phyloP scores from a whole-genome alignment of 2,329 filamentous ascomycete species.

The Pseudopyrenochaeta lycopersici region DNA sequence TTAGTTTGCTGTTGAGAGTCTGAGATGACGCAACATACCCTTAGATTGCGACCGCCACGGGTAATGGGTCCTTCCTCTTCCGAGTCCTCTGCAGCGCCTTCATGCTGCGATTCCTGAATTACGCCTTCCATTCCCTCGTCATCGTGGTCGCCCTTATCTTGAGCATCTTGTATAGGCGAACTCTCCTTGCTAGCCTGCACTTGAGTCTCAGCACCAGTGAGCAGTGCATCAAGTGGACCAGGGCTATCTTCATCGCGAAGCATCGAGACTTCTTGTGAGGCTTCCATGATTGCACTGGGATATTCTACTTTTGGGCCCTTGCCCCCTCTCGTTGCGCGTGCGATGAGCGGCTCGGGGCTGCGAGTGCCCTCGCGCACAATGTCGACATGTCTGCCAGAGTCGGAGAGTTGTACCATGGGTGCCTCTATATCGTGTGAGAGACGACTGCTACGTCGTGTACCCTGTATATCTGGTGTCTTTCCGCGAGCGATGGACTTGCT shows the following conservation, averaged over 20 bases:
- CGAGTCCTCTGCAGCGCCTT: constrained; percentile 51
- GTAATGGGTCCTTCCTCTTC: constrained; percentile 65
- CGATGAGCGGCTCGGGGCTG: constrained; percentile 58
- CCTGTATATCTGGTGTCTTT: constrained; percentile 47
- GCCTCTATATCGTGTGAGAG: constrained; percentile 66
- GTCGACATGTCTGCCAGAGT: constrained; percentile 66
- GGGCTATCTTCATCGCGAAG: constrained; percentile 41
- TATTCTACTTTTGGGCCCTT: constrained; percentile 59
- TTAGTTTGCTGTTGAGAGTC: constrained; percentile 23
- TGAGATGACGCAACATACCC: constrained; percentile 20
- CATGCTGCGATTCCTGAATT: constrained; percentile 54
- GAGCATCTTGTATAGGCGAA: constrained; percentile 42
- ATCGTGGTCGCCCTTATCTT: constrained; percentile 41
- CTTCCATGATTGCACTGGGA: constrained; percentile 62
- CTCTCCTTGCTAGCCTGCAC: constrained; percentile 45
- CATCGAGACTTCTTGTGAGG: constrained; percentile 60
- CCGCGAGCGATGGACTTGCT: constrained; percentile 49
- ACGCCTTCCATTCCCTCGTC: constrained; percentile 46
- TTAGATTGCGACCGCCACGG: constrained; percentile 53
- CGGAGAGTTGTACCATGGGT: constrained; percentile 65
- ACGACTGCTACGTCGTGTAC: constrained; percentile 65
- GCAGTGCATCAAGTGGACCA: constrained; percentile 42
- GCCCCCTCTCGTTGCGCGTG: constrained; percentile 53
- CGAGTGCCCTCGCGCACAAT: constrained; percentile 63
- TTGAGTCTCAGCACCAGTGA: constrained; percentile 48